A percentile compares a stretch with the other conserved stretches of the same genome.
These are phyloP conservation scores for Lagenidium giganteum DNA, from an alignment of 352 stramenopile species.

Conservation along the genomic window DNA sequence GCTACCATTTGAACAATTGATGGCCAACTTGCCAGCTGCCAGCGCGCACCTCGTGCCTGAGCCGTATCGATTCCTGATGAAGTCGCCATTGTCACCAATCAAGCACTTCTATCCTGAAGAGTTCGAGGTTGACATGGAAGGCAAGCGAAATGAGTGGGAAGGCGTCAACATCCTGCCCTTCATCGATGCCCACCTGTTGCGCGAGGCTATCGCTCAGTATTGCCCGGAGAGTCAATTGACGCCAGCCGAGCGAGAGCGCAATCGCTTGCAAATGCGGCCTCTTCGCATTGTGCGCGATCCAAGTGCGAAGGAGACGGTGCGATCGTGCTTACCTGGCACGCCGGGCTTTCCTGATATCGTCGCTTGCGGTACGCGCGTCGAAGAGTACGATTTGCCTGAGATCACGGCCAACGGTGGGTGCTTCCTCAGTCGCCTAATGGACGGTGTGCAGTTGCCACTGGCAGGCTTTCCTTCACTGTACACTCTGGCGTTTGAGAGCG, in stretches of 20 bases:
- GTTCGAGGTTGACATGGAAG: conserved; percentile 84
- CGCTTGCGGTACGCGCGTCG: conserved; percentile 58
- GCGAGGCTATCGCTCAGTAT: conserved; percentile 88
- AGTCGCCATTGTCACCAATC: conserved; percentile 92
- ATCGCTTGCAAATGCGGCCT: conserved; percentile 64
- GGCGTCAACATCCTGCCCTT: conserved; percentile 99
- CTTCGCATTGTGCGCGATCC: conserved; percentile 87
- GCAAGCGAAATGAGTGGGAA: conserved; percentile 97
- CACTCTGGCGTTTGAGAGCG: neutral
- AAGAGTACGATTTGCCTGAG: conserved; percentile 42
- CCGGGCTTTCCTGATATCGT: conserved; percentile 59
- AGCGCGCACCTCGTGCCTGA: conserved; percentile 95
- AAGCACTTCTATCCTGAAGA: conserved; percentile 92
- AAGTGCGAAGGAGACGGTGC: conserved; percentile 55
- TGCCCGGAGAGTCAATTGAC: conserved; percentile 90
- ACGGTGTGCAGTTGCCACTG: conserved; percentile 63
- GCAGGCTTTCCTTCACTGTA: conserved; percentile 77
- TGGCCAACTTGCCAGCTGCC: conserved; percentile 95
- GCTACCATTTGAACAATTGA: conserved; percentile 96
- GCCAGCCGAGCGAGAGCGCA: conserved; percentile 86
- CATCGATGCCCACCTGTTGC: conserved; percentile 93
- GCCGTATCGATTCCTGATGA: conserved; percentile 94
- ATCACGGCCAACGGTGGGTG: conserved; percentile 38
- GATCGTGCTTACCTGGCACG: conserved; percentile 56
- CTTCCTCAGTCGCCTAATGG: conserved; percentile 73